Conservation (phyloP, 2,329 filamentous ascomycete species). For the Trichoderma sp. region DNA sequence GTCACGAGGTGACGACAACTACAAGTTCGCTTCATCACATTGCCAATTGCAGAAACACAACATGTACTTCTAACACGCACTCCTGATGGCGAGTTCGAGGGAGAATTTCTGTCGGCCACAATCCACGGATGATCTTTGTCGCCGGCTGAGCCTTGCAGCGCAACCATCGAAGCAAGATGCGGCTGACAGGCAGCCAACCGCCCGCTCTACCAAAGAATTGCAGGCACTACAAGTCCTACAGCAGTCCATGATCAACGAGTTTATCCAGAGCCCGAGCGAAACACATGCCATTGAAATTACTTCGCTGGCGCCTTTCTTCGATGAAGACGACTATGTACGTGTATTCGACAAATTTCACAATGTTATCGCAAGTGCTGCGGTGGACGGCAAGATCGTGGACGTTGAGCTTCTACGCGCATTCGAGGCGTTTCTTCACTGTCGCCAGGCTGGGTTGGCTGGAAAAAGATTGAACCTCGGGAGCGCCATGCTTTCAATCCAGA, state of each 20-base stretch:
- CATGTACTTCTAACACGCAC: neutral
- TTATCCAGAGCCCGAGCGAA: neutral
- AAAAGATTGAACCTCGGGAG: neutral
- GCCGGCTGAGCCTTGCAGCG: neutral
- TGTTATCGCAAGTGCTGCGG: neutral
- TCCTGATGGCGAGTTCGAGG: neutral
- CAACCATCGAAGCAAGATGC: neutral
- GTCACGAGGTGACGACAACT: neutral
- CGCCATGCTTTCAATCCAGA: neutral
- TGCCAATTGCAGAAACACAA: neutral
- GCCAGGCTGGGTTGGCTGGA: neutral
- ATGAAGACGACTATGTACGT: neutral
- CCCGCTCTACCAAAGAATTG: neutral
- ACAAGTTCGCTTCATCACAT: neutral
- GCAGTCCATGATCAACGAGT: neutral
- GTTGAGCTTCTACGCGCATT: neutral
- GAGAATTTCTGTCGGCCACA: neutral
- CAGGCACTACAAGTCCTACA: neutral
- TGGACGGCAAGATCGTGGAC: neutral
- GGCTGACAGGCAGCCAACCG: neutral
- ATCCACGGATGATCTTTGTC: neutral
- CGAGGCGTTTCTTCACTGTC: neutral
- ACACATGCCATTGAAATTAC: neutral
- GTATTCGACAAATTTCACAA: neutral
- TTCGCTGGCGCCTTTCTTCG: neutral